Evolutionary conservation across 805 yeast genomes (phyloP).

Genomic region (Wickerhamomyces strasburgensis): DNA sequence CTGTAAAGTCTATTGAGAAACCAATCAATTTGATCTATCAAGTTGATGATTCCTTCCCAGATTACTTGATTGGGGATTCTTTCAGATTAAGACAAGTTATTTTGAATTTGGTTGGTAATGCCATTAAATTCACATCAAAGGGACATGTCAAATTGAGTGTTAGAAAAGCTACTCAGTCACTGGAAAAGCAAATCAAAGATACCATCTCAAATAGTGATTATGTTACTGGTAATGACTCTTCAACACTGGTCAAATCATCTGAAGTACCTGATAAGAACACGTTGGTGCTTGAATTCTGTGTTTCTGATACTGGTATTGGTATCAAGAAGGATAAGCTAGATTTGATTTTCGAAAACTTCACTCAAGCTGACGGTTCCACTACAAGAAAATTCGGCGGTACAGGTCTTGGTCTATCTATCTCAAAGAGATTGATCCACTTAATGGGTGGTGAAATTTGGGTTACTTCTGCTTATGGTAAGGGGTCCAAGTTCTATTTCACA

Average conservation of each 20-base stretch:
- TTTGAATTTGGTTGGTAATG: constrained; percentile 82
- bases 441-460: constrained; percentile 97
- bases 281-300: constrained; percentile 70
- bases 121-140: constrained; percentile 78
- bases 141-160: constrained; percentile 81
- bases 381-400: constrained; percentile 93
- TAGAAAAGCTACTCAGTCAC: constrained; percentile 41
- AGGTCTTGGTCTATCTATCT: constrained; percentile 82
- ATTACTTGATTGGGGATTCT: constrained; percentile 81
- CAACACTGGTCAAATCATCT: constrained; percentile 34
- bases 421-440: constrained; percentile 78
- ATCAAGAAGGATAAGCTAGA: constrained; percentile 81
- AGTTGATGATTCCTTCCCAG: constrained; percentile 85
- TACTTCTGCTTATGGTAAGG: constrained; percentile 70
- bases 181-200: constrained; percentile 17
- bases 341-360: constrained; percentile 81
- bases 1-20: constrained; percentile 85
- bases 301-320: constrained; percentile 88
- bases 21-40: constrained; percentile 75
- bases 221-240: constrained; percentile 22
- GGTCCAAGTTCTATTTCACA: constrained; percentile 80
- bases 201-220: constrained; percentile 27
- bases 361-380: constrained; percentile 93
- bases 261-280: constrained; percentile 28
- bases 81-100: constrained; percentile 85